These are phyloP conservation scores for Plasmodium fragile DNA, from an alignment of 169 alveolate species.

Conservation along the genomic window DNA sequence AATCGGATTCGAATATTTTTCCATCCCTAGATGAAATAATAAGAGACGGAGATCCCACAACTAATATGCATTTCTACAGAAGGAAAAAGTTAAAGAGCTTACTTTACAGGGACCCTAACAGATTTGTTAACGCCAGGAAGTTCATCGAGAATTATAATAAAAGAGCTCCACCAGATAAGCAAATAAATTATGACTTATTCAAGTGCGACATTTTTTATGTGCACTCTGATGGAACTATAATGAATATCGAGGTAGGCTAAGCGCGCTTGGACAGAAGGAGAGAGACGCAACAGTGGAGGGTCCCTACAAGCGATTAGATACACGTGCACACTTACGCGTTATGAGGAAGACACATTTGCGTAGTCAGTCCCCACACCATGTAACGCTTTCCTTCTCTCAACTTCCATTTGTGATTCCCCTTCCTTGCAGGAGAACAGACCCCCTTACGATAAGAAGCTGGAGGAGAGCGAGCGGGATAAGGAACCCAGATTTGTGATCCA, in stretches of 20 bases:
- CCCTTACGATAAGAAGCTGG: constrained; percentile 69
- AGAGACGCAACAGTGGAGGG: not conserved
- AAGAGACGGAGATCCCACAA: constrained; percentile 84
- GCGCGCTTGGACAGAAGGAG: not conserved
- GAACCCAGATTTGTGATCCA: constrained; percentile 64
- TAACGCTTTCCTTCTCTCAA: not conserved
- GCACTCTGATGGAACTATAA: constrained; percentile 87
- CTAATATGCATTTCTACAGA: constrained; percentile 83
- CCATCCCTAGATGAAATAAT: constrained; percentile 84
- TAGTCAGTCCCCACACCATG: not conserved
- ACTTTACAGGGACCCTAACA: constrained; percentile 82
- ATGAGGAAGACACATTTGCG: not conserved
- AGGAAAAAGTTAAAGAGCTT: constrained; percentile 82
- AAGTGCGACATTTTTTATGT: constrained; percentile 81
- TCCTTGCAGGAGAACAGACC: constrained; percentile 58
- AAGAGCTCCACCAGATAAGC: constrained; percentile 78
- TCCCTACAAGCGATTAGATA: not conserved
- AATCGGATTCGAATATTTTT: constrained; percentile 52
- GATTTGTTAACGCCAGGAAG: constrained; percentile 78
- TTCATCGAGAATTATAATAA: constrained; percentile 81
- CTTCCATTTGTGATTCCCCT: not conserved
- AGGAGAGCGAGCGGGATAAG: constrained; percentile 46
- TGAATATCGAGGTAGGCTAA: constrained; percentile 80
- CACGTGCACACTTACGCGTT: not conserved
- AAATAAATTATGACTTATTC: constrained; percentile 77